Base-by-base conservation (phyloP, 129 eudicot species). In the Dittrichia graveolens region DNA sequence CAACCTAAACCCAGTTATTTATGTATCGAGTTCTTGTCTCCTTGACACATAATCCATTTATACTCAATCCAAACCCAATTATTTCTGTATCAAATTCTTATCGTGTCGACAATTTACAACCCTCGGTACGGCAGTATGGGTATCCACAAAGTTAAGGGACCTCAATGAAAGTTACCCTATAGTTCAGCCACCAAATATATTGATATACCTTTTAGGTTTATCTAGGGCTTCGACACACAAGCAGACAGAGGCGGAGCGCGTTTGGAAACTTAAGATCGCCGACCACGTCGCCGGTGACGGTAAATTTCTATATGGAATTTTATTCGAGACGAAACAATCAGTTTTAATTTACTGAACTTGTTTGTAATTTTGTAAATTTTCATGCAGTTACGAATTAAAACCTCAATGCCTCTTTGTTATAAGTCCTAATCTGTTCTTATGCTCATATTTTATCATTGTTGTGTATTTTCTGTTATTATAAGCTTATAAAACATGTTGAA, bases 251-350 rank as follows among this genome's bases (percentile, higher is more conserved):
- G 14, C 67, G 37, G 37, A 71, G 11, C 53, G 55, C 13, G 24
- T 43, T 8, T 24, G 19, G 15, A 58, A 34, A 43, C 53, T 19
- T 15, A 43, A 44, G n/a, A 63, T 41, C 62, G 63, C 62, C 74
- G 49, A 50, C 44, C 6, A 3, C 6, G 8, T 71, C 71, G 52
- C 71, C 72, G 64, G 79, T 52, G 35, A 66, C 59, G 48, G 77
- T 72, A 72, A 42, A 35, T 7, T 8, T 49, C 42, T 19, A 16
- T 40, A 47, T 54, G 18, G 1, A 3, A 2, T 24, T 24, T 40
- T 3, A 15, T 42, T 34, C 31, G 10, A 71, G 42, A 41, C 67
- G 24, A 57, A 10, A 37, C 0, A 43, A 8, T 18, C 48, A 7
- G 2, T 35, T 35, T 5, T 37, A 73, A 38, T 61, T 14, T 34